Base-by-base conservation (phyloP, 2,329 filamentous ascomycete genomes). In the Pseudocercospora fuligena region DNA sequence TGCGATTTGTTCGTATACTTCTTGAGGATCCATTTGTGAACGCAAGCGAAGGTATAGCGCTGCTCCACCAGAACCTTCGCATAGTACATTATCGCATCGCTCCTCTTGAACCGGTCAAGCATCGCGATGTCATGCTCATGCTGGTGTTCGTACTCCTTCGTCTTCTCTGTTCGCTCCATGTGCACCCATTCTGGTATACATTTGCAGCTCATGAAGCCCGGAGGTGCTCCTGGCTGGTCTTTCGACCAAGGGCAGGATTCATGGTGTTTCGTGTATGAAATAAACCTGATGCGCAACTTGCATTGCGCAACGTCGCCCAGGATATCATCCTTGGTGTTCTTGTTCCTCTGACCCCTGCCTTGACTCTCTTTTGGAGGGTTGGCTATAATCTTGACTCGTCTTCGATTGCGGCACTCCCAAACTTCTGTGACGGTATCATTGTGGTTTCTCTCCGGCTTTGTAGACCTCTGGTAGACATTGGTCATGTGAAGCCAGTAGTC, bases 401-500 rank as follows among this genome's bases (percentile, higher is more conserved):
- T 54, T 33, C 65, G 51, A 19, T 68, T 69, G 19, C 73, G 70
- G 33, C 73, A 73, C 16, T 73, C 68, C 66, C 69, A 73, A 3
- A 59, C 60, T 59, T 74, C 73, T 6, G 53, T 53, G 4, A 69
- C 67, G 11, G 67, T 53, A 25, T 69, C 71, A 36, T 70, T 72
- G n/a, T 57, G 59, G 29, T 60, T 57, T 14, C 43, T 19, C 16
- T 21, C 33, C 5, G 68, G 62, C 14, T 60, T 62, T 9, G 66
- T 66, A 14, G 65, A 66, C 16, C 69, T 61, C 21, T 62, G 46
- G 64, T 64, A 73, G 12, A 73, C 43, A 56, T 74, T 73, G 47
- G 66, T 70, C 66, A 74, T 69, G 40, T 74, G 73, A 21, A 68
- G 67, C 66, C 71, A 70, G 54, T 73, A 73, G 61, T 73, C 69